These are phyloP conservation scores for Xylaria longipes DNA, from an alignment of 495 filamentous ascomycete species.

Conservation along the genomic window DNA sequence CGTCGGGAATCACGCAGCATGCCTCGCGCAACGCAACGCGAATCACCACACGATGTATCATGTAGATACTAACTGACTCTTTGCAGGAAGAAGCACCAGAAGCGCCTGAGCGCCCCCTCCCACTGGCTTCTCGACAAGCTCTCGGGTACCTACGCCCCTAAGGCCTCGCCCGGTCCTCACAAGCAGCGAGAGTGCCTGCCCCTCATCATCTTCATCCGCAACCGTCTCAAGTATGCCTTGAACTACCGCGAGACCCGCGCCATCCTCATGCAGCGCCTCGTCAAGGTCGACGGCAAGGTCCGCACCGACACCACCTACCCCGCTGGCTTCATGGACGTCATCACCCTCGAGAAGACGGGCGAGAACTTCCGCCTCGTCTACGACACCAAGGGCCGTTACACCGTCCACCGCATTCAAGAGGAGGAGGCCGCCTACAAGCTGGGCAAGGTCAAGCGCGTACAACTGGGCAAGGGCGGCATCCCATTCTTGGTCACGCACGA, in stretches of 20 bases:
- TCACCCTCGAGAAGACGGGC: conserved; percentile 98
- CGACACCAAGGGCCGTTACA: conserved; percentile 99
- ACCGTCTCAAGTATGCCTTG: conserved; percentile 99
- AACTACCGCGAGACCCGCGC: conserved; percentile 97
- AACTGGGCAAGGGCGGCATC: conserved; percentile 98
- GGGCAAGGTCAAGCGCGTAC: conserved; percentile 98
- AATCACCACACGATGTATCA: neutral
- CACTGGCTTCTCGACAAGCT: conserved; percentile 99
- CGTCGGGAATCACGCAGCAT: neutral
- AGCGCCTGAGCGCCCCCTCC: conserved; percentile 97
- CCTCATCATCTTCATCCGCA: conserved; percentile 98
- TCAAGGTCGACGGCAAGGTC: conserved; percentile 99
- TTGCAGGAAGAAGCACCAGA: conserved; percentile 96
- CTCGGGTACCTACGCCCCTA: conserved; percentile 95
- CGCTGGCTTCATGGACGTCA: conserved; percentile 99
- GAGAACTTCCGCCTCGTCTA: conserved; percentile 99
- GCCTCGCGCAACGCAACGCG: neutral
- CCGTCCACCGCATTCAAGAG: conserved; percentile 95
- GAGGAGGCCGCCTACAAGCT: conserved; percentile 99
- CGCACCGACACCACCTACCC: conserved; percentile 98
- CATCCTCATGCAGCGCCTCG: conserved; percentile 98
- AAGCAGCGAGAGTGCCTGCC: conserved; percentile 99
- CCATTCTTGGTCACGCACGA: conserved; percentile 99
- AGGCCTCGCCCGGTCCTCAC: conserved; percentile 95
- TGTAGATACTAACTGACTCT: conserved; percentile 22